phyloP scores from a whole-genome alignment of 257 asterid genomes.

The Penstemon newberryi region DNA sequence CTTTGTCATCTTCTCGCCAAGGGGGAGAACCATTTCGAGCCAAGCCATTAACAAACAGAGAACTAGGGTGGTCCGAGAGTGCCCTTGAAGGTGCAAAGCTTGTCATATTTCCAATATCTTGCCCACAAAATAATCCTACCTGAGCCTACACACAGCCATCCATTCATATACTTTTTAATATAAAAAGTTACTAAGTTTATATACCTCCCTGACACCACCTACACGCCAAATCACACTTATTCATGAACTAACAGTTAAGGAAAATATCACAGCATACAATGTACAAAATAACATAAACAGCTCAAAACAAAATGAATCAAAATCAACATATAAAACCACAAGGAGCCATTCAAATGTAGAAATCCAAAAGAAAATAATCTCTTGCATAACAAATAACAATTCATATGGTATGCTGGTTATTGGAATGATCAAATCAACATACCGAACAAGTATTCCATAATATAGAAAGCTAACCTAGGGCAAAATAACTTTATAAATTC shows the following conservation, averaged over 20 bases:
- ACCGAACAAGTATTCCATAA: no score
- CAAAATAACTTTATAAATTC: no score
- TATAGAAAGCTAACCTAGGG: no score
- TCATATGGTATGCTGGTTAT: no score
- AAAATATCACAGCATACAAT: not conserved
- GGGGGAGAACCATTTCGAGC: conserved; percentile 86
- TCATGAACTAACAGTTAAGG: not conserved
- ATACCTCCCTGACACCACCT: conserved; percentile 40
- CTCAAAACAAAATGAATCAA: not conserved
- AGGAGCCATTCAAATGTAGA: no score
- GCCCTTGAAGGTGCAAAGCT: conserved; percentile 75
- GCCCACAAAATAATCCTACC: conserved; percentile 85
- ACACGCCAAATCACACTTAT: conserved; percentile 23
- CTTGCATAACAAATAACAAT: no score
- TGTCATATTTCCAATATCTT: conserved; percentile 80
- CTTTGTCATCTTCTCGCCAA: conserved; percentile 90
- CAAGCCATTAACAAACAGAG: conserved; percentile 63
- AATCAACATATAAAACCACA: no score
- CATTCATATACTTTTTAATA: conserved; percentile 44
- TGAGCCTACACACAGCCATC: conserved; percentile 96
- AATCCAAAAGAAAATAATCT: no score
- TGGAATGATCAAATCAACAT: no score
- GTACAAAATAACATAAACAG: not conserved
- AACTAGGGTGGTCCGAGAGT: conserved; percentile 52
- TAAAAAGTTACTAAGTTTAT: conserved; percentile 31